Evolutionary conservation across 345 rosid species (phyloP), one percentile per base, ranked within the genome.

Genomic region (Hibiscus mutabilis): DNA sequence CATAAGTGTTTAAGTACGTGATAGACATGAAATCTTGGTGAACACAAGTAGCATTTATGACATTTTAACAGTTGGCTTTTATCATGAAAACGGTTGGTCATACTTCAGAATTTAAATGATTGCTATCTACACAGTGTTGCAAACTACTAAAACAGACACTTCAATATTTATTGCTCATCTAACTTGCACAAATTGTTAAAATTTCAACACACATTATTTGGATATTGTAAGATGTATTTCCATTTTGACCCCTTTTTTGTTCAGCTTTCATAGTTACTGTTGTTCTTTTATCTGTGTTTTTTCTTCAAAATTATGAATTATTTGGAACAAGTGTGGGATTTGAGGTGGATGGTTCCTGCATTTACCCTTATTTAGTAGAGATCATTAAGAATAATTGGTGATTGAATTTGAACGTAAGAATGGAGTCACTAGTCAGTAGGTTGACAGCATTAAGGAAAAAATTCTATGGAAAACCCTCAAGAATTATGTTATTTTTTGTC

Each of bases 41-140:
- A 13, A 9, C 57, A 14, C 40, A 46, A 22, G 69, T 44, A 40
- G 70, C 70, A 66, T 66, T 66, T 16, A 47, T 66, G 57, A 7
- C 70, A 47, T 24, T n/a, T 15, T 46, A 47, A 15, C 31, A 57
- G 57, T 66, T 66, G 10, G 14, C 40, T 16, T n/a, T 66, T 47
- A 2, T 66, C 6, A 0, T 47, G 40, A 47, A 25, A 66, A 15
- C 8, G 42, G 57, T 47, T 25, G 52, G 25, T 63, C 27, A 13
- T 37, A 37, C 40, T 55, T 35, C 47, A 1, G 68, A 65, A 5
- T 65, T 22, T 21, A 65, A 64, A 40, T 24, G 25, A 64, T 64
- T 40, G 68, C 31, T 40, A 12, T 52, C n/a, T 40, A 64, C 11
- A 21, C 2, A 11, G 2, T 37, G 6, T 22, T n/a, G n/a, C n/a